Base-by-base conservation (phyloP, 2,329 filamentous ascomycete species). In the Fusarium sp. region DNA sequence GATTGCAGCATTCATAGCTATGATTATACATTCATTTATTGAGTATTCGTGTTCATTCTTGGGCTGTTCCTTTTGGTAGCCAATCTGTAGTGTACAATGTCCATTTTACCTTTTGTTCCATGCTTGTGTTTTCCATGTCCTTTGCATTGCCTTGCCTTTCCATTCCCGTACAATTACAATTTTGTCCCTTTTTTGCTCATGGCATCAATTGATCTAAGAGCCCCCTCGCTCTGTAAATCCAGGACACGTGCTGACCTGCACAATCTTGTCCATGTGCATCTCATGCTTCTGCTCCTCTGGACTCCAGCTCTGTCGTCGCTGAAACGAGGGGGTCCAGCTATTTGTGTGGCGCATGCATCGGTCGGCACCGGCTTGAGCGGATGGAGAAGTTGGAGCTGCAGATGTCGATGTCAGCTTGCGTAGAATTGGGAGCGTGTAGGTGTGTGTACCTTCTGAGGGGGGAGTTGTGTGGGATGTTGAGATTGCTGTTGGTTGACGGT, bases 271-370 rank as follows among this genome's bases (percentile, higher is more conserved):
- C 85, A 87, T 85, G 73, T 87, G 85, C 78, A 86, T 73, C 58
- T 79, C 79, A 68, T 83, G 86, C 78, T 87, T 88, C 77, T 83
- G 83, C 75, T 88, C 87, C 78, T 90, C 85, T 38, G 81, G 80
- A 74, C 81, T 84, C 81, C 84, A 89, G 79, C 86, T 87, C 76
- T 85, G 84, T 49, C 85, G 83, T 13, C 84, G 81, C 70, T 82
- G 59, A 35, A 73, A 33, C 3, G 70, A 60, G 33, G 87, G 87
- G 71, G 82, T 82, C 87, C 87, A 89, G 67, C 70, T 75, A 60
- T 75, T 76, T 4, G 80, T 78, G 71, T 77, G 77, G 38, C 76
- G 72, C 72, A 80, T 79, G 73, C 77, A 79, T 54, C 79, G 79
- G 57, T 74, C 75, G 52, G 78, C 78, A 17, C 72, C 75, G 63